Conservation (phyloP, 139 green algal genomes). For the Chlorella vulgaris region DNA sequence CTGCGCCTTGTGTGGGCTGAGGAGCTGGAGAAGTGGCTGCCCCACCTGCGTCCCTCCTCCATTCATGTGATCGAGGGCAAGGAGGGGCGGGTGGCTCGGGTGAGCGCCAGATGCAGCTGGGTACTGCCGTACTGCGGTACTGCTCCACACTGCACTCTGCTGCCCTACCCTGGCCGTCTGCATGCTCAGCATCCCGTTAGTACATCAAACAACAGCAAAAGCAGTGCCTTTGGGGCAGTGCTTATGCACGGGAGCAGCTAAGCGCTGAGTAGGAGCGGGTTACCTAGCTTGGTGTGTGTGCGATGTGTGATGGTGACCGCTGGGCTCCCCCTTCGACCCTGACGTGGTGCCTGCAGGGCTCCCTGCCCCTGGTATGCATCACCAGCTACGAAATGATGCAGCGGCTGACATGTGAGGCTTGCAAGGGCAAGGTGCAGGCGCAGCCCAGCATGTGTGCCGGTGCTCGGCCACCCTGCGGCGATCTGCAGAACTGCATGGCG, state of each 20-base stretch:
- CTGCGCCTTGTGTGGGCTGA: slow-evolving; percentile 94
- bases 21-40: slow-evolving; percentile 95
- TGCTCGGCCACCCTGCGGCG: slow-evolving; percentile 5
- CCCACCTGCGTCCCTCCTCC: slow-evolving; percentile 70
- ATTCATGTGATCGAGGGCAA: slow-evolving; percentile 80
- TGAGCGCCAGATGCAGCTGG: no score
- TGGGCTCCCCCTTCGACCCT: background rate
- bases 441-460: slow-evolving; percentile 6
- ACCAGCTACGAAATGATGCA: slow-evolving; percentile 91
- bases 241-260: no score
- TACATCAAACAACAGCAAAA: no score
- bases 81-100: slow-evolving; percentile 49
- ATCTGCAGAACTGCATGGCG: slow-evolving; percentile 73
- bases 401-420: slow-evolving; percentile 75
- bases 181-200: no score
- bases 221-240: no score
- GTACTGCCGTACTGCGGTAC: no score
- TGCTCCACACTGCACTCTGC: no score
- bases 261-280: no score
- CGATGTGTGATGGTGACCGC: background rate
- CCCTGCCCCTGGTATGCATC: slow-evolving; percentile 51
- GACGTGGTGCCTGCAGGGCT: background rate
- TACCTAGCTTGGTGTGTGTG: background rate
- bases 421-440: slow-evolving; percentile 34
- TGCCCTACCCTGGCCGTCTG: no score